Percentiles rank a stretch among this genome's conserved stretches.
These are phyloP conservation scores for Helotiales sp. DNA, from an alignment of 2,329 filamentous ascomycete species.

Conservation along the genomic window DNA sequence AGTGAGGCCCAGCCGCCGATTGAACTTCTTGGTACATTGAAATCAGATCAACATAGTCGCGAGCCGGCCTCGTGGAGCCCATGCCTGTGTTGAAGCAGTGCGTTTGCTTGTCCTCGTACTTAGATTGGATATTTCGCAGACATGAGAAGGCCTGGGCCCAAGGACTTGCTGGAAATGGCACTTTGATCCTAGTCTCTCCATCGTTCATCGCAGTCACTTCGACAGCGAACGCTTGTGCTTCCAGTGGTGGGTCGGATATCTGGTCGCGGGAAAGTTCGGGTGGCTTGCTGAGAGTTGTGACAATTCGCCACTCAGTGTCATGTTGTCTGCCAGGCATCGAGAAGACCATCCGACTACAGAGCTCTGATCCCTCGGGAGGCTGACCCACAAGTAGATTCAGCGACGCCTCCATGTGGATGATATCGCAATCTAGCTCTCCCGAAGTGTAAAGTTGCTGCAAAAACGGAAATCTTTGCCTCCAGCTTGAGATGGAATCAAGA, in stretches of 20 bases:
- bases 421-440: conserved; percentile 58
- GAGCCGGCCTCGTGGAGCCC: conserved; percentile 48
- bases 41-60: conserved; percentile 63
- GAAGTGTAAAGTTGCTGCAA: conserved; percentile 58
- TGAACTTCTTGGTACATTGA: conserved; percentile 72
- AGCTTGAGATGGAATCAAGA: conserved; percentile 59
- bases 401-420: conserved; percentile 66
- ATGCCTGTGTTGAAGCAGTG: conserved; percentile 46
- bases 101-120: conserved; percentile 48
- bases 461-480: conserved; percentile 63
- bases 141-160: conserved; percentile 42
- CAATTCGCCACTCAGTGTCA: conserved; percentile 64
- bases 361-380: conserved; percentile 63
- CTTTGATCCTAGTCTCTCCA: conserved; percentile 36
- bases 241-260: conserved; percentile 45
- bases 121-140: conserved; percentile 34
- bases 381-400: conserved; percentile 62
- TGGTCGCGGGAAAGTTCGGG: conserved; percentile 47
- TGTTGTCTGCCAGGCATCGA: conserved; percentile 58
- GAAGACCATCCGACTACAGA: conserved; percentile 64
- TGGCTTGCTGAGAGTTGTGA: conserved; percentile 63
- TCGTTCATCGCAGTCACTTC: conserved; percentile 27
- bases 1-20: conserved; percentile 54
- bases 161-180: conserved; percentile 39
- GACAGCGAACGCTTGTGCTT: conserved; percentile 24